Evolutionary conservation across 2,329 filamentous ascomycete species (phyloP).

Genomic region (Penicillium sp.): DNA sequence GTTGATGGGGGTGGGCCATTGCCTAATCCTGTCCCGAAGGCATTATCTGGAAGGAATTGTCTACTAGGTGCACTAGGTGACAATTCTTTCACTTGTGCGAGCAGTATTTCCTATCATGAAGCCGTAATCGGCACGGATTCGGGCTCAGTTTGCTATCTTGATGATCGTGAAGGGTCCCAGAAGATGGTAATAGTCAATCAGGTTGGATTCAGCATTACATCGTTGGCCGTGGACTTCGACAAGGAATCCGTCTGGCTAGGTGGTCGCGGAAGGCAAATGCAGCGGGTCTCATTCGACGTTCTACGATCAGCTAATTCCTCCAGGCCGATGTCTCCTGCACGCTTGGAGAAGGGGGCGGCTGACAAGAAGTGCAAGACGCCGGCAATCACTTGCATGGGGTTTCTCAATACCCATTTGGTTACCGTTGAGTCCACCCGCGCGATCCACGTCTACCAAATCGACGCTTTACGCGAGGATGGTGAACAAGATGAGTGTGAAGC

Average conservation of each 20-base stretch:
- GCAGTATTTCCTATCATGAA: slow-evolving; percentile 65
- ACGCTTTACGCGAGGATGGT: slow-evolving; percentile 31
- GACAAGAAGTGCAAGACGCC: slow-evolving; percentile 31
- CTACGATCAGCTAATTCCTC: slow-evolving; percentile 33
- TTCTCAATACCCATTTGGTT: slow-evolving; percentile 63
- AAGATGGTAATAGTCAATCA: slow-evolving; percentile 65
- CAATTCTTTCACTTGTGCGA: slow-evolving; percentile 75
- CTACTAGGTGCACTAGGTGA: slow-evolving; percentile 78
- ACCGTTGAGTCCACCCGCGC: slow-evolving; percentile 72
- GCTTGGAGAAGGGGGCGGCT: slow-evolving; percentile 20
- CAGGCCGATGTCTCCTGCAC: slow-evolving; percentile 25
- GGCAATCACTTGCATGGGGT: slow-evolving; percentile 63
- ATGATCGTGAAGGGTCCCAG: slow-evolving; percentile 69
- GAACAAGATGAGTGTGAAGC: slow-evolving; percentile 29
- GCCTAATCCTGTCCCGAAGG: slow-evolving; percentile 55
- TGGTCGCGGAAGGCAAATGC: slow-evolving; percentile 59
- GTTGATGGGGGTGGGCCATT: slow-evolving; percentile 34
- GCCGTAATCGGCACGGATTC: slow-evolving; percentile 82
- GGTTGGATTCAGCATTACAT: slow-evolving; percentile 64
- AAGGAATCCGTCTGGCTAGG: slow-evolving; percentile 63
- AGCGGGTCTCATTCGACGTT: slow-evolving; percentile 44
- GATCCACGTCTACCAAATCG: slow-evolving; percentile 61
- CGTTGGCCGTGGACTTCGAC: slow-evolving; percentile 58
- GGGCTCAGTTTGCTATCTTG: slow-evolving; percentile 83
- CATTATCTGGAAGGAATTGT: slow-evolving; percentile 81